Evolutionary conservation across 352 stramenopile genomes (phyloP).

Genomic region (Salisapilia sapeloensis): DNA sequence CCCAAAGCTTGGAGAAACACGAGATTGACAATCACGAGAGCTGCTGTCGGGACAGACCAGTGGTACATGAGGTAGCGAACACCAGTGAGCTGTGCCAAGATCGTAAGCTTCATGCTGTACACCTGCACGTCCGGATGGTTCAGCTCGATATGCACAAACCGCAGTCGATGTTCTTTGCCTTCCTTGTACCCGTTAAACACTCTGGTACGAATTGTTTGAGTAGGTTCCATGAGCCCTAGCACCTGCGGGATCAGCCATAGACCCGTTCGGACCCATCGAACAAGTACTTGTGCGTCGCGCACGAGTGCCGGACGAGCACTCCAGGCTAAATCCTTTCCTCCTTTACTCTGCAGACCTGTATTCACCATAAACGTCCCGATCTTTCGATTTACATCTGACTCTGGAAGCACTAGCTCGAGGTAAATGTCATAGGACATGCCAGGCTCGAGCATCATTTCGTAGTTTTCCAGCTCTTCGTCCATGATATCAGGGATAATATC

Average conservation of each 20-base stretch:
- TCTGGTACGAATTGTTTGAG: conserved; percentile 27
- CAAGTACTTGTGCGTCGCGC: conserved; percentile 33
- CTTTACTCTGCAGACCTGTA: conserved; percentile 18
- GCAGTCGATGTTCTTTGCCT: conserved; percentile 27
- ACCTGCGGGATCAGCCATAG: conserved; percentile 36
- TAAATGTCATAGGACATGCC: conserved; percentile 68
- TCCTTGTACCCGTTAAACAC: conserved; percentile 59
- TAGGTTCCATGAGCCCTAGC: conserved; percentile 31
- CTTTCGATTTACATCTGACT: conserved; percentile 36
- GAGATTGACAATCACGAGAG: conserved; percentile 64
- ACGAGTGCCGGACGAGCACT: conserved; percentile 46
- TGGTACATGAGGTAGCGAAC: conserved; percentile 80
- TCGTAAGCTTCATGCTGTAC: conserved; percentile 51
- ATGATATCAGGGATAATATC: conserved; percentile 11
- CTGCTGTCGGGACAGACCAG: conserved; percentile 51
- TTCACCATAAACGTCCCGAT: conserved; percentile 69
- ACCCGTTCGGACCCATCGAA: conserved; percentile 22
- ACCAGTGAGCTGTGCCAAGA: conserved; percentile 66
- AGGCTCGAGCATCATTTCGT: conserved; percentile 25
- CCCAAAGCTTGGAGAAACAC: conserved; percentile 46
- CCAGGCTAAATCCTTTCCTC: conserved; percentile 12
- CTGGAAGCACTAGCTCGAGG: conserved; percentile 47
- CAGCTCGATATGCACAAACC: conserved; percentile 23
- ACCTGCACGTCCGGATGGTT: conserved; percentile 60
- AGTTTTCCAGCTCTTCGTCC: no score